Conservation (phyloP, 768 basidiomycete species). For the Arthromyces matolae region DNA sequence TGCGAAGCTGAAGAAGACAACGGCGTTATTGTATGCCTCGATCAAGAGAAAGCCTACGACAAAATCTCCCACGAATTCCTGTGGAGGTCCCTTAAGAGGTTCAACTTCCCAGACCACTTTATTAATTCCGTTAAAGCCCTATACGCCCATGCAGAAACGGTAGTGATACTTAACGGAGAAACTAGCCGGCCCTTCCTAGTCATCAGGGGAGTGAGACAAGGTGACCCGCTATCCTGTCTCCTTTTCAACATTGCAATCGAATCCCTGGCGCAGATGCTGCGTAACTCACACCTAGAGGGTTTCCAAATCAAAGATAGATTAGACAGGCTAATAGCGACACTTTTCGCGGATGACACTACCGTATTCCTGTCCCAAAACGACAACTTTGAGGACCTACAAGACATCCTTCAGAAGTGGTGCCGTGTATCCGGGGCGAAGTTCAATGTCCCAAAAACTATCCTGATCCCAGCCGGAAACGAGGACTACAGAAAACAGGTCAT, state of each 20-base stretch:
- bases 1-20: conserved; percentile 21
- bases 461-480: background rate
- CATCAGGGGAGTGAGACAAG: too few species aligned
- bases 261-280: conserved; percentile 34
- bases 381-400: conserved; percentile 18
- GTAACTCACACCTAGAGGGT: conserved; percentile 27
- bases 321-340: conserved; percentile 17
- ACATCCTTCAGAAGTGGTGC: conserved; percentile 21
- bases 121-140: conserved; percentile 11
- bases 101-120: conserved; percentile 13
- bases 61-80: too few species aligned
- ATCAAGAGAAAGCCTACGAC: too few species aligned
- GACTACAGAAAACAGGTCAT: background rate
- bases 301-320: conserved; percentile 16
- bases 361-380: too few species aligned
- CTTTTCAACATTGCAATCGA: too few species aligned
- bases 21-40: conserved; percentile 26
- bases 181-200: conserved; percentile 35
- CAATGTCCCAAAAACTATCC: background rate
- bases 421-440: background rate
- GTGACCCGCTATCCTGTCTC: too few species aligned
- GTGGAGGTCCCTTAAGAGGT: conserved; percentile 11
- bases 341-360: conserved; percentile 41
- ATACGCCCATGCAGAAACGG: conserved; percentile 10
- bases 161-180: conserved; percentile 3